Evolutionary conservation across 2,329 filamentous ascomycete species (phyloP), one percentile per base, ranked within the genome.

Genomic region (Tolypocladium capitatum): DNA sequence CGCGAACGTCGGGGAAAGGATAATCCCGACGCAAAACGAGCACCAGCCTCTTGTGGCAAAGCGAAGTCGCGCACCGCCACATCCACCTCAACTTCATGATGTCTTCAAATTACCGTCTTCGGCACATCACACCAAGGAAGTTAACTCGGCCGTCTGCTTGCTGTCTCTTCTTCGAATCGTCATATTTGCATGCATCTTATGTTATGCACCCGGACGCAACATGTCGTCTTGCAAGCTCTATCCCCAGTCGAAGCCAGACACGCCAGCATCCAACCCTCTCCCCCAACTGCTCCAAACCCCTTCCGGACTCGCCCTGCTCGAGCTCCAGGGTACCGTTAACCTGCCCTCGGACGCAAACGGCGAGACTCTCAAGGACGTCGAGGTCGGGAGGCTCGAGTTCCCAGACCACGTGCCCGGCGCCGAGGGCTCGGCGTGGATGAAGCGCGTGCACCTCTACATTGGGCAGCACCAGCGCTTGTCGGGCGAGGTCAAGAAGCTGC

Each of bases 281-380:
- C 92, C 92, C 1, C 65, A 76, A n/a, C 74, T 95, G 52, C 78
- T 97, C 16, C 86, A 90, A 57, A 96, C 91, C 1, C 92, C 92
- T 0, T 82, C 85, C 0, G 92, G 92, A 45, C 78, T 96, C 36
- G 91, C 91, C 18, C 74, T 98, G 42, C 73, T 98, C 49, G 92
- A 97, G 68, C 78, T 98, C 14, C 92, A 98, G 71, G 92, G 90
- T 51, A 87, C 80, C 14, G 83, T 98, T 67, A 91, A 94, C 64
- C 72, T 89, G 1, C 82, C 87, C 8, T 53, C 67, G 2, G 58
- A 65, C 24, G 52, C 56, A 10, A 56, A 68, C 46, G 54, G 63
- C 27, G 52, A 61, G 21, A 44, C 60, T 5, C 51, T 66, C 33
- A 50, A 52, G 6, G 60, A 62, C 18, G 51, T 61, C 3, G 57